Evolutionary conservation across 345 rosid genomes (phyloP).

Genomic region (Passiflora organensis): DNA sequence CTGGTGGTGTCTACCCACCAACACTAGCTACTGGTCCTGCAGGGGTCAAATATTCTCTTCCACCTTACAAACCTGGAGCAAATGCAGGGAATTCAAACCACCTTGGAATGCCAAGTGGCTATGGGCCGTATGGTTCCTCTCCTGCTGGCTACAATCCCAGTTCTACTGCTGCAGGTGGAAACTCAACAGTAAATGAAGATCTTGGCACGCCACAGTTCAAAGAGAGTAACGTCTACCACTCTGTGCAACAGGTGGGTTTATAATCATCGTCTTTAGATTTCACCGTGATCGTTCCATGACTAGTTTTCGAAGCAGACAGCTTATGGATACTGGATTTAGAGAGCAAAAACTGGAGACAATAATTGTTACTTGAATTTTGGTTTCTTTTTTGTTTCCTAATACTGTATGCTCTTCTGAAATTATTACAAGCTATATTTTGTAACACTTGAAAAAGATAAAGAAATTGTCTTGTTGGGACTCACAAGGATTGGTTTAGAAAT

Average conservation of each 20-base stretch:
- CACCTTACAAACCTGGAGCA: slow-evolving; percentile 74
- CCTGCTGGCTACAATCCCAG: slow-evolving; percentile 66
- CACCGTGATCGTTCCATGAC: no score
- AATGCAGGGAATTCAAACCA: slow-evolving; percentile 61
- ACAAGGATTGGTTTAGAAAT: no score
- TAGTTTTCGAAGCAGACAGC: no score
- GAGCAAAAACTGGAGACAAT: background rate
- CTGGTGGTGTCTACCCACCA: slow-evolving; percentile 63
- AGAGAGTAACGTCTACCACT: slow-evolving; percentile 66
- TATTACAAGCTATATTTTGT: no score
- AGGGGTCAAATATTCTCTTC: slow-evolving; percentile 72
- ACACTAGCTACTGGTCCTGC: slow-evolving; percentile 56
- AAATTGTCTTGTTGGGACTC: no score
- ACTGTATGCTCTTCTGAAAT: no score
- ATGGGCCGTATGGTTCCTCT: slow-evolving; percentile 75
- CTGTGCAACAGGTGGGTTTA: slow-evolving; percentile 68
- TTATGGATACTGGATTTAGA: background rate
- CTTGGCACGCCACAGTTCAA: slow-evolving; percentile 68
- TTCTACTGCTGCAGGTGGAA: slow-evolving; percentile 62
- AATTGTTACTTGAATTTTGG: no score
- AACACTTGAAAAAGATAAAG: no score
- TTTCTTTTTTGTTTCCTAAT: no score
- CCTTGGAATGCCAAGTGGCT: slow-evolving; percentile 70
- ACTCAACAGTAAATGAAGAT: slow-evolving; percentile 66
- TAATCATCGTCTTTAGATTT: background rate